Evolutionary conservation across 768 basidiomycete species (phyloP).

Genomic region (Cystobasidium tubakii): DNA sequence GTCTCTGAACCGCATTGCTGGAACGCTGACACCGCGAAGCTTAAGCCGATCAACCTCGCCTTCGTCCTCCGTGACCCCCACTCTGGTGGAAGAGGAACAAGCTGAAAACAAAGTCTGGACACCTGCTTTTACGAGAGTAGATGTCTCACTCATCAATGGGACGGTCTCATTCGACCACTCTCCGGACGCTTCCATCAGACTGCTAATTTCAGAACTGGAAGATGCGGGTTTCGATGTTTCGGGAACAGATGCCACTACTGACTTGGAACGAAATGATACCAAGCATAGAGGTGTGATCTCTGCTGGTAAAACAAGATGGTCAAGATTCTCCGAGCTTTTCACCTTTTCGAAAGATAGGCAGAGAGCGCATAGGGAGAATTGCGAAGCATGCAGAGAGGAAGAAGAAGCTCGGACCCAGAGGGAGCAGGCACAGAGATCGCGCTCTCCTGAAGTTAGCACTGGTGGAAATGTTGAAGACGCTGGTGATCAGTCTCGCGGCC

Average conservation of each 20-base stretch:
- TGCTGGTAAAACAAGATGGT: not conserved
- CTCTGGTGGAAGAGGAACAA: not conserved
- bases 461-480: too few relatives aligned
- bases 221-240: constrained; percentile 31
- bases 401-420: not conserved
- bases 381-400: constrained; percentile 22
- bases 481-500: too few relatives aligned
- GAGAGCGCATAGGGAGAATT: constrained; percentile 6
- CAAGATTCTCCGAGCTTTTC: constrained; percentile 12
- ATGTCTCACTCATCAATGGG: constrained; percentile 27
- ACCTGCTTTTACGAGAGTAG: constrained; percentile 4
- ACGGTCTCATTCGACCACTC: constrained; percentile 34
- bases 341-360: not conserved
- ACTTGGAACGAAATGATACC: not conserved
- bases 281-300: not conserved
- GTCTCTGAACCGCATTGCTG: not conserved
- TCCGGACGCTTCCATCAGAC: not conserved
- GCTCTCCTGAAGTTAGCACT: too few relatives aligned
- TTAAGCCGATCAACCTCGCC: not conserved
- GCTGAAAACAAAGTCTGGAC: not conserved
- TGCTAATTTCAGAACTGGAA: constrained; percentile 16
- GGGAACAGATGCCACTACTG: not conserved
- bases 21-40: not conserved
- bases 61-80: not conserved
- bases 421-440: not conserved